Percentiles rank a stretch among this genome's conserved stretches.
Evolutionary conservation across 345 rosid species (phyloP).

Genomic region (Euphorbia peplus): DNA sequence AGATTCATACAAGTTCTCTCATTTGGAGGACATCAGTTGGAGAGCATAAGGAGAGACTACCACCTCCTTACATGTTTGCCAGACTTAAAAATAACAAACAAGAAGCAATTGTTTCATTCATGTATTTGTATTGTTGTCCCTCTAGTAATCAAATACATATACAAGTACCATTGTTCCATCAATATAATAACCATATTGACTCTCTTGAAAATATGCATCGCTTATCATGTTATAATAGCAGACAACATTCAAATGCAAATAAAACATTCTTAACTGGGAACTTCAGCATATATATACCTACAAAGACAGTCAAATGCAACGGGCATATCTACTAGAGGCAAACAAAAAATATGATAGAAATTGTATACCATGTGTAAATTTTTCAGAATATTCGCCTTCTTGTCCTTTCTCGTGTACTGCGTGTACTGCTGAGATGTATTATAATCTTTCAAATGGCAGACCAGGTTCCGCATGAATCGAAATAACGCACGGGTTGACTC

Average conservation of each 20-base stretch:
- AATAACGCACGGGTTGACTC: too few relatives aligned
- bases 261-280: not conserved
- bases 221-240: not conserved
- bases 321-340: too few relatives aligned
- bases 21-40: not conserved
- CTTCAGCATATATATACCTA: not conserved
- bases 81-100: not conserved
- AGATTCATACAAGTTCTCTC: not conserved
- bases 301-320: not conserved
- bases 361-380: too few relatives aligned
- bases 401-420: too few relatives aligned
- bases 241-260: not conserved
- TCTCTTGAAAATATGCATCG: not conserved
- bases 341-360: too few relatives aligned
- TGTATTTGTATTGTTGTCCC: too few relatives aligned
- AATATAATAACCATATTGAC: not conserved
- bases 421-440: too few relatives aligned
- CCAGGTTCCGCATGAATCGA: too few relatives aligned
- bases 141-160: not conserved
- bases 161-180: not conserved
- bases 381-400: too few relatives aligned
- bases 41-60: not conserved
- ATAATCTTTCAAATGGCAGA: too few relatives aligned
- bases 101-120: not conserved
- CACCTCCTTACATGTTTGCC: not conserved